Evolutionary conservation across 306 rosid genomes (phyloP).

Genomic region (Cicer judaicum): DNA sequence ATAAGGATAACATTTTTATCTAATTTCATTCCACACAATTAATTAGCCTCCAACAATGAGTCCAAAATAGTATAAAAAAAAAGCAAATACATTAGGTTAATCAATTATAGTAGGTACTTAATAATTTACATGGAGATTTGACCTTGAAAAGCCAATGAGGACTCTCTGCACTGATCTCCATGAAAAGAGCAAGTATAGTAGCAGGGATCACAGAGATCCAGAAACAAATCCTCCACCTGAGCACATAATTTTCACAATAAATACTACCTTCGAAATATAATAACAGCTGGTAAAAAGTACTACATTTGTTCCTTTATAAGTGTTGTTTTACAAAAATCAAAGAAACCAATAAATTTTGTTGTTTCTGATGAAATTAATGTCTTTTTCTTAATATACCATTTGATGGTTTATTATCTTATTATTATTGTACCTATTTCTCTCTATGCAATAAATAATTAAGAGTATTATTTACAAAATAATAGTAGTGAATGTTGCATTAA

Average conservation of each 20-base stretch:
- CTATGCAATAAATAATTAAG: too few species aligned
- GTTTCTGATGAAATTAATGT: neutral
- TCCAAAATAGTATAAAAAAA: conserved; percentile 37
- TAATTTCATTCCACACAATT: conserved; percentile 19
- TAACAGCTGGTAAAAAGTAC: conserved; percentile 8
- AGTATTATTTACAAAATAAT: too few species aligned
- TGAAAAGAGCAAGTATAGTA: conserved; percentile 63
- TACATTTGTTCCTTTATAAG: neutral
- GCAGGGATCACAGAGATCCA: conserved; percentile 80
- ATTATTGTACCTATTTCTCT: neutral
- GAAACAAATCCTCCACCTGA: conserved; percentile 90
- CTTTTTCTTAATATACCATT: too few species aligned
- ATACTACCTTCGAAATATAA: conserved; percentile 15
- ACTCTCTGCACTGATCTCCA: conserved; percentile 89
- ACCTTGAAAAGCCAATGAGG: conserved; percentile 94
- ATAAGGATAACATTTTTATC: conserved; percentile 27
- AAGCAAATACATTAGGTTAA: conserved; percentile 30
- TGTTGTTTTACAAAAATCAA: neutral
- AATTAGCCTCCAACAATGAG: conserved; percentile 28
- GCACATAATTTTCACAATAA: conserved; percentile 42
- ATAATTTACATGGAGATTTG: conserved; percentile 41
- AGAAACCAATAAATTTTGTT: neutral
- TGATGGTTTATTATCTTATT: too few species aligned
- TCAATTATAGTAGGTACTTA: conserved; percentile 3
- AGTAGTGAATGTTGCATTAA: too few species aligned